Evolutionary conservation across 495 filamentous ascomycete genomes (phyloP), one percentile per base, ranked within the genome.

Genomic region (Apodospora peruviana): DNA sequence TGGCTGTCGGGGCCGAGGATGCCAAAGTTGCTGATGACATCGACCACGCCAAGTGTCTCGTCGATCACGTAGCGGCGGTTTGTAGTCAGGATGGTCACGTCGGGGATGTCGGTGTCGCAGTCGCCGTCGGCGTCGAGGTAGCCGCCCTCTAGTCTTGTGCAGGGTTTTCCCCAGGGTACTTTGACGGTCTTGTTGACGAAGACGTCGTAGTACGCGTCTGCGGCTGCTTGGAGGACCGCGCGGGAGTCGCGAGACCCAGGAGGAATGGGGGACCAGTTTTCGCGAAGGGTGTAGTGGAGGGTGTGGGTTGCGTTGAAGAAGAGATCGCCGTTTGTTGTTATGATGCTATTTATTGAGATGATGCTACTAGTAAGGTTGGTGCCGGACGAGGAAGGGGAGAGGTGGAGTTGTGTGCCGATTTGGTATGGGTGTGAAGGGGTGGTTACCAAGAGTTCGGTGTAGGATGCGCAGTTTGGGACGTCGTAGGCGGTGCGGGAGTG

Each of bases 251-350:
- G 59, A 40, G 61, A 39, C 17, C 44, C 61, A 19, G 52, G 58
- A 2, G 69, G 64, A 39, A 71, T 66, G 17, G 59, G 51, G 17
- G 36, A 55, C 40, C 59, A 48, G 29, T 53, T 50, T 55, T 67
- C 61, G 9, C 58, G 49, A 21, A 57, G 47, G 1, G 67, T 64
- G 55, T 64, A 69, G 40, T 62, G 53, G 38, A 65, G 62, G 18
- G 71, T 69, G 37, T 69, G 66, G 20, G 61, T 68, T 9, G 71
- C 69, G 47, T 72, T 68, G 60, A 72, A 72, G 12, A 68, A 58
- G 67, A 68, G 69, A 43, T 64, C 57, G 18, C 60, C 62, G 29
- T 55, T 58, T 38, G 60, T 65, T 5, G 62, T 64, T 35, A 64
- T 62, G 14, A 74, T 59, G 18, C 58, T 56, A 50, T 71, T 68